A percentile compares a stretch with the other conserved stretches of the same genome.
Evolutionary conservation across 306 rosid species (phyloP).

Genomic region (cucumber (Cucumis sativus)): DNA sequence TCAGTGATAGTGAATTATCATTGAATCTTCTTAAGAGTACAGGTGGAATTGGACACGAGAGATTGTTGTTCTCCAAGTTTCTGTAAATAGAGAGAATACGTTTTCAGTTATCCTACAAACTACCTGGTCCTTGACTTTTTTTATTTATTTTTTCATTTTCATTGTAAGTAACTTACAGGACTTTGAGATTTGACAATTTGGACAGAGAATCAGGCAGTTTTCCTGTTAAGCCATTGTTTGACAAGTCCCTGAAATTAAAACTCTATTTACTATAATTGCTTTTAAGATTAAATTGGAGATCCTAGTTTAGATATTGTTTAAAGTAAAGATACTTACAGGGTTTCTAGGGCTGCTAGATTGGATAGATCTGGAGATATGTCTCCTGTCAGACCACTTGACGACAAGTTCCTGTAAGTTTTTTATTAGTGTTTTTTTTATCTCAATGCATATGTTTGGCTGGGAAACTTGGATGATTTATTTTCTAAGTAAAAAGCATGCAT

Average conservation of each 20-base stretch:
- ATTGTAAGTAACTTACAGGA: conserved; percentile 25
- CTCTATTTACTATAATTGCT: background rate
- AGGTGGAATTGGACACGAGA: conserved; percentile 26
- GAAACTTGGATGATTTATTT: background rate
- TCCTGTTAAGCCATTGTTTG: conserved; percentile 34
- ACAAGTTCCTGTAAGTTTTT: conserved; percentile 5
- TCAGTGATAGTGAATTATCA: conserved; percentile 19
- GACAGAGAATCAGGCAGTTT: conserved; percentile 24
- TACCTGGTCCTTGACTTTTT: no score
- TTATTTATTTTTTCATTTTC: no score
- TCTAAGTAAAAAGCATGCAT: background rate
- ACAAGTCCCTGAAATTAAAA: conserved; percentile 34
- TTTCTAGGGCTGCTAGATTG: background rate
- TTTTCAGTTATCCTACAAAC: no score
- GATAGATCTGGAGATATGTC: background rate
- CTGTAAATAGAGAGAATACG: conserved; percentile 3
- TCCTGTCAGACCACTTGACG: conserved; percentile 2
- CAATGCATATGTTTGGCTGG: background rate
- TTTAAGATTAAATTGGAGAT: background rate
- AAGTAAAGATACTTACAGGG: conserved; percentile 1
- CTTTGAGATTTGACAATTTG: conserved; percentile 18
- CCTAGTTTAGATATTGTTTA: background rate
- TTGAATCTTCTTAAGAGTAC: conserved; percentile 17
- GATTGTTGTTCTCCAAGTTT: conserved; percentile 27
- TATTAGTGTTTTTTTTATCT: background rate